Evolutionary conservation across 1,139 yeast species (phyloP), one percentile per base, ranked within the genome.

Genomic region (Saccharomycopsis hybrid): DNA sequence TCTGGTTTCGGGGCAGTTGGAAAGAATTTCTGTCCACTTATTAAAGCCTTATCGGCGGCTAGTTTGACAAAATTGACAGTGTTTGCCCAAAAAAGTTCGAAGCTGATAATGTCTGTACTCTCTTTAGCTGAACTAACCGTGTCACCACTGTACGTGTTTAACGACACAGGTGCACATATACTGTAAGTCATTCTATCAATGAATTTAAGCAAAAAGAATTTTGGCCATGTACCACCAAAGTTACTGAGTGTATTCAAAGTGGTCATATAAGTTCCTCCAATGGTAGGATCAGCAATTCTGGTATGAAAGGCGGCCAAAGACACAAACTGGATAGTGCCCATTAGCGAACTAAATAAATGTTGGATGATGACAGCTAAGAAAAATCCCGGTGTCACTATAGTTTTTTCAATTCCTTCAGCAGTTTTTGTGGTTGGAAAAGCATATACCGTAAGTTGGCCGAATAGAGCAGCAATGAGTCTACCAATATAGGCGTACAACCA

Each of bases 251-350:
- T 92, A 66, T 94, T 94, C 52, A 92, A 71, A 1, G 96, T 83
- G 0, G 98, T 92, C 97, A 94, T 92, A 65, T 92, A 92, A 0
- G 99, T 94, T 1, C 98, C 98, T 18, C 98, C 99, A 59, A 92
- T 87, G 11, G 81, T 68, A 0, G 98, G 97, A 64, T 92, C 98
- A 2, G 98, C 96, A 49, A 94, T 86, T 60, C 84, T 83, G 3
- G 97, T 90, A 65, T 90, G 97, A 71, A 92, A 94, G 0, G 97
- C 95, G 62, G 90, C 85, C 51, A 92, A 80, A 3, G 96, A 85
- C 30, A 92, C 97, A 69, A 94, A 92, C 65, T 90, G 97, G 51
- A 92, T 82, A 0, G 98, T 92, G 4, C 92, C 79, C 95, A 90
- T 87, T 65, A 92, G 90, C 5, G 95, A 85, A 13, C 94, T 86